A percentile compares a stretch with the other conserved stretches of the same genome.
Conservation (phyloP, 2,329 filamentous ascomycete species). For the Hirsutella minnesotensis region DNA sequence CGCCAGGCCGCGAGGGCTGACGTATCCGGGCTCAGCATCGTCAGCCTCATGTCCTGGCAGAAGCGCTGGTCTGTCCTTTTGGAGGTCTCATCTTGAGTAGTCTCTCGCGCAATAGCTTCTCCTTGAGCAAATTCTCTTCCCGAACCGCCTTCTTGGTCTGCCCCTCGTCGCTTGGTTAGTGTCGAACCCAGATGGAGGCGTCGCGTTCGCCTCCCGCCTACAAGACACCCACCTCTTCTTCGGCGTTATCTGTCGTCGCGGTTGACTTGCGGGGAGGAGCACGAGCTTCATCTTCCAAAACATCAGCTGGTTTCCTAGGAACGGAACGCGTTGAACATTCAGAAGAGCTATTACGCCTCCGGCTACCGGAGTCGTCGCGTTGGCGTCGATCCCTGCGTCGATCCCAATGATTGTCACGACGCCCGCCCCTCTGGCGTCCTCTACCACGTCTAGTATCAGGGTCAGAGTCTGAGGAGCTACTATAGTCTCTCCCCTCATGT, state of each 20-base stretch:
- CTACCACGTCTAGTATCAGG: not conserved
- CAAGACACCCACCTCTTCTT: constrained; percentile 14
- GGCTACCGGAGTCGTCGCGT: constrained; percentile 9
- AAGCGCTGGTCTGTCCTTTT: not conserved
- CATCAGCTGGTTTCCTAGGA: constrained; percentile 46
- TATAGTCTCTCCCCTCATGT: constrained; percentile 1
- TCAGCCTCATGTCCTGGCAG: too few species aligned
- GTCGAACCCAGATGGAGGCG: constrained; percentile 3
- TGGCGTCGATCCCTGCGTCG: constrained; percentile 1
- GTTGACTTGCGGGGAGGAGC: constrained; percentile 9
- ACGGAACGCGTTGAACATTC: constrained; percentile 36
- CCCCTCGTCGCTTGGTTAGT: constrained; percentile 5
- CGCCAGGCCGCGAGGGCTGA: too few species aligned
- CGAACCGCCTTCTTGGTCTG: constrained; percentile 5
- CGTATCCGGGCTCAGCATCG: too few species aligned
- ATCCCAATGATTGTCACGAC: not conserved
- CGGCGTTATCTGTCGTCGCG: constrained; percentile 6
- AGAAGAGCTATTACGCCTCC: constrained; percentile 39
- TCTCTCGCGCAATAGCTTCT: constrained; percentile 1
- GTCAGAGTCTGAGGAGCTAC: constrained; percentile 6
- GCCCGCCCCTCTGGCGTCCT: constrained; percentile 1
- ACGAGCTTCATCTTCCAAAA: constrained; percentile 24
- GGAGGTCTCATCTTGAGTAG: constrained; percentile 18
- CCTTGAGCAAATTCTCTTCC: constrained; percentile 1
- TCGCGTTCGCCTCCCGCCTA: constrained; percentile 1